Base-by-base conservation (phyloP, 73 alveolate genomes). In the Paramecium bursaria region DNA sequence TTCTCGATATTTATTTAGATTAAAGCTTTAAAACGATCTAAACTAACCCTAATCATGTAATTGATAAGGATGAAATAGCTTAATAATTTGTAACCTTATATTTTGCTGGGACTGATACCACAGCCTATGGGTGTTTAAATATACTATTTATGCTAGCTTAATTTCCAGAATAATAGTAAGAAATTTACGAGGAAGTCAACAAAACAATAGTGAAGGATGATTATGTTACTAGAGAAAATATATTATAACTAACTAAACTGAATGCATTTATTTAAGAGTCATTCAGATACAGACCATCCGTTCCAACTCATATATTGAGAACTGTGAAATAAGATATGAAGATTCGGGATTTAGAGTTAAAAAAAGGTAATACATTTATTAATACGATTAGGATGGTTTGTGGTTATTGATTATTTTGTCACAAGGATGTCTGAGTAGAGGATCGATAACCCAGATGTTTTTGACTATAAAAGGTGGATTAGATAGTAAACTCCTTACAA, bases 91-190 rank as follows among this genome's bases (percentile, higher is more conserved):
- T 67, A n/a, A 67, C 82, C 10, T 35, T 67, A 21, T 67, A 39
- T 17, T 67, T 67, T 21, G 82, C 82, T 25, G 82, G 82, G 7
- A 67, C 82, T n/a, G 82, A 67, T 19, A 67, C 82, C 19, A 67
- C 82, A n/a, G 82, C 82, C 0, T 39, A 53, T 15, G 44, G 60
- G 10, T 17, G 60, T n/a, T 42, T 53, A 31, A 67, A 53, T 2
- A 19, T 42, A 39, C 35, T 67, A 31, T 42, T 39, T 42, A 39
- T 30, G 33, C 44, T 67, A 9, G 82, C 60, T 19, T 13, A 67
- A 67, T 67, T 5, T 7, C 82, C 82, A 67, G 82, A 67, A 42
- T 19, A 25, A 23, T 67, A 67, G 33, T 21, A 19, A 1, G 82
- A 67, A 3, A 33, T 67, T 5, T 35, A 19, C 7, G 13, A 67